Evolutionary conservation across 352 stramenopile genomes (phyloP), one percentile per base, ranked within the genome.

Genomic region (Pilasporangium apinafurcum): DNA sequence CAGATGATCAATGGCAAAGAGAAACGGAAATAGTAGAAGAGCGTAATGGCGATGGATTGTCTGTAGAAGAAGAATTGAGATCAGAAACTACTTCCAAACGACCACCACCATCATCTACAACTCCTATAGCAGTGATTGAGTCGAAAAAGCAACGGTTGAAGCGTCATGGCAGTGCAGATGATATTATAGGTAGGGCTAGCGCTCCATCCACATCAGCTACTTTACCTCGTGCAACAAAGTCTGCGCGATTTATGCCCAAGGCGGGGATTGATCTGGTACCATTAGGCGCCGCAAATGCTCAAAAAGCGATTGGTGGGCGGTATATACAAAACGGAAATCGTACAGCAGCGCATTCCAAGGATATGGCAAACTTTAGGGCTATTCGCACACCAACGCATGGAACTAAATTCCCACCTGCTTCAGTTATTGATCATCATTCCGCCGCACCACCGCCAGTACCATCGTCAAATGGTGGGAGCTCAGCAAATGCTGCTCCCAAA

Each of bases 281-380:
- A 16, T 46, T 86, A 4, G 76, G 76, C 3, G 56, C 68, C 21
- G 42, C 38, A 0, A 60, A 31, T 14, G 52, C 58, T 43, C 14
- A 53, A 29, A 36, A 35, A 20, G 66, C 39, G 27, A 46, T 62
- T n/a, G 76, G 76, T 21, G 74, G 76, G 22, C 52, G 76, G 36
- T 89, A 89, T 43, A 71, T 89, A 14, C 68, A 81, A 28, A 86
- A 71, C 24, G 73, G 73, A 30, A 89, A 81, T 42, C 68, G 72
- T 32, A 42, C 56, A 2, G 32, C 39, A 7, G 24, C 27, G 4
- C 48, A 72, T n/a, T n/a, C n/a, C n/a, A n/a, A n/a, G n/a, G n/a
- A n/a, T n/a, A n/a, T n/a, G n/a, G n/a, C n/a, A n/a, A n/a, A n/a
- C n/a, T n/a, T n/a, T n/a, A n/a, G n/a, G n/a, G n/a, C n/a, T n/a